Evolutionary conservation across 2,329 filamentous ascomycete genomes (phyloP), one percentile per base, ranked within the genome.

Genomic region (Hymenoscyphus linearis): DNA sequence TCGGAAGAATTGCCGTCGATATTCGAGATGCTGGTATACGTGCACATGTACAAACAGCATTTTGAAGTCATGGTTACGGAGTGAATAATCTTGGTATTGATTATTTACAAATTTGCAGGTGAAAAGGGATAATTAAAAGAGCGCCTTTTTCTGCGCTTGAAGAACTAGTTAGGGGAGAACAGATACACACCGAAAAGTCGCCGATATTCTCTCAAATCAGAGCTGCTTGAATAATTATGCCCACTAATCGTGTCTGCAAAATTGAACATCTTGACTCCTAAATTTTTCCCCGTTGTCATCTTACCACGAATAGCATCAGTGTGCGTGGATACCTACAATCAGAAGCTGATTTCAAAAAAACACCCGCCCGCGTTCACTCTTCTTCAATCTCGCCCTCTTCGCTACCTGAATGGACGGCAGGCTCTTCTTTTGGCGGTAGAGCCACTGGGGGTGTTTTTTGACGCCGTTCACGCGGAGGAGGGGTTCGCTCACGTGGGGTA

Each of bases 371-470:
- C 44, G n/a, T 36, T 61, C 36, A 58, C 27, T 59, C 84, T 79
- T 98, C 93, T 76, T 96, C 95, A 69, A 99, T 98, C 78, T 99
- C 95, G 58, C 95, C 95, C 76, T 99, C 95, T 77, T 99, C 95
- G 72, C 93, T 97, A 58, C 95, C 95, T 62, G 90, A 93, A 70
- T 73, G 72, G 37, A 74, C 67, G 4, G 76, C 76, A 66, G 76
- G 77, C 57, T 80, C 80, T 63, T 80, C 78, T 70, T 78, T 78
- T 58, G 73, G 64, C 40, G 66, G 65, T 50, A 70, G 62, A 27
- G 74, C 67, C 27, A 66, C 62, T 52, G 79, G 78, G 50, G 83
- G 82, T 56, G 82, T 83, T 75, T 80, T 86, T 71, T 80, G 78
- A 71, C 78, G 79, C 66, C 72, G 74, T 71, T 87, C 84, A 72